Conservation (phyloP, 768 basidiomycete genomes). For the Xerocomellus dryophilus region DNA sequence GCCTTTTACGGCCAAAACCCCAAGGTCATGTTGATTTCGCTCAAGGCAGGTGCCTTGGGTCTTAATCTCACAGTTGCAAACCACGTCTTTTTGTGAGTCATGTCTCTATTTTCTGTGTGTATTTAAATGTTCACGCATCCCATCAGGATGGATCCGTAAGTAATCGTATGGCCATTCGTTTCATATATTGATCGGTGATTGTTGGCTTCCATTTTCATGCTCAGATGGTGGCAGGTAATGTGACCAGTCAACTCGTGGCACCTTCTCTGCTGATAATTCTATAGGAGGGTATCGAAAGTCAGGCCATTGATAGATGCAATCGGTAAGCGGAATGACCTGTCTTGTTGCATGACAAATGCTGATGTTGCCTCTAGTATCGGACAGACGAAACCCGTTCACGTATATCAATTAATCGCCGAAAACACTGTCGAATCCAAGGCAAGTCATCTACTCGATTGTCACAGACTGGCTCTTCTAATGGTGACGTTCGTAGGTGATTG, state of each 20-base stretch:
- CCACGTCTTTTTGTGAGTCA: constrained; percentile 73
- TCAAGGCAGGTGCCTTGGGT: constrained; percentile 85
- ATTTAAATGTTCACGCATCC: constrained; percentile 7
- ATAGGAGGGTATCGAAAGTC: constrained; percentile 79
- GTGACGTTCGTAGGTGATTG: constrained; percentile 53
- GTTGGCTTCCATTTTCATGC: neutral
- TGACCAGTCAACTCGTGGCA: neutral
- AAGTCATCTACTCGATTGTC: constrained; percentile 2
- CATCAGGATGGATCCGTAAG: constrained; percentile 79
- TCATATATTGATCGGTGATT: constrained; percentile 12
- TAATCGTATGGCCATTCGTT: constrained; percentile 14
- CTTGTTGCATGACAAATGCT: neutral
- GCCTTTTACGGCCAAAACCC: constrained; percentile 48
- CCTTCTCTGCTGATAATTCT: constrained; percentile 9
- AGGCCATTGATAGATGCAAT: constrained; percentile 79
- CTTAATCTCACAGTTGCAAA: constrained; percentile 88
- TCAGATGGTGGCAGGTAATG: constrained; percentile 74
- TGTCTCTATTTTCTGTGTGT: neutral
- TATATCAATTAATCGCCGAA: constrained; percentile 88
- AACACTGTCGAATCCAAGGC: constrained; percentile 87
- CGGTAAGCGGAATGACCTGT: constrained; percentile 38
- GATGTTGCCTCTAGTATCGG: constrained; percentile 52
- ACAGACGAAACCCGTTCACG: constrained; percentile 77
- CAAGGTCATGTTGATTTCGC: constrained; percentile 79
- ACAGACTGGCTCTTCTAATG: neutral